These are phyloP conservation scores for Rhodocollybia butyracea DNA, from an alignment of 768 basidiomycete species.

Conservation along the genomic window DNA sequence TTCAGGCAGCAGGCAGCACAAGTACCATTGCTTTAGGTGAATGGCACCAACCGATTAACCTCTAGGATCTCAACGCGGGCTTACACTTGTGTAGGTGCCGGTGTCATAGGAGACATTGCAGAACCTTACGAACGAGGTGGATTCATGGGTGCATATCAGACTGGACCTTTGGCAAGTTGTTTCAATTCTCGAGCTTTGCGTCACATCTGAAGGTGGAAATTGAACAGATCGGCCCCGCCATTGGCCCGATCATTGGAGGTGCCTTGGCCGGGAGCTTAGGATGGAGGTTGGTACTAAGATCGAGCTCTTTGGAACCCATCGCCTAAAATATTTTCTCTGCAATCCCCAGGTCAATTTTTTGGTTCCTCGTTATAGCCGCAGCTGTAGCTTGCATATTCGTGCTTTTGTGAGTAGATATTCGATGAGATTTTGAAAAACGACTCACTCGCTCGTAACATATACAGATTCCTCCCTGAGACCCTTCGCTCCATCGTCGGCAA, in stretches of 20 bases:
- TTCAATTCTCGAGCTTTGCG: constrained; percentile 5
- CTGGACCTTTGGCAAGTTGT: constrained; percentile 56
- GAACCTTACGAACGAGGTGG: constrained; percentile 69
- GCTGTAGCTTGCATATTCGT: constrained; percentile 44
- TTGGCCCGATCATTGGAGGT: constrained; percentile 62
- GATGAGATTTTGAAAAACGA: constrained; percentile 27
- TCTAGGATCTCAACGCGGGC: background rate
- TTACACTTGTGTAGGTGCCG: constrained; percentile 46
- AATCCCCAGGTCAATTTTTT: constrained; percentile 65
- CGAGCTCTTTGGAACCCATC: too few species aligned
- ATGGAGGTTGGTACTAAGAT: constrained; percentile 53
- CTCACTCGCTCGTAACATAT: constrained; percentile 33
- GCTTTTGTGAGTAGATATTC: constrained; percentile 34
- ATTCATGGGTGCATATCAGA: constrained; percentile 63
- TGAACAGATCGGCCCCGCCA: constrained; percentile 56
- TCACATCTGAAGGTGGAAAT: constrained; percentile 14
- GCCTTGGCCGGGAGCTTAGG: constrained; percentile 53
- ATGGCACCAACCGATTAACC: background rate
- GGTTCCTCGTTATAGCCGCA: constrained; percentile 54
- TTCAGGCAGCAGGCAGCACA: constrained; percentile 4
- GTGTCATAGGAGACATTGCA: constrained; percentile 78
- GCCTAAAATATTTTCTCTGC: too few species aligned
- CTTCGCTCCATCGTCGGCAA: constrained; percentile 52
- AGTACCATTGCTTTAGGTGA: constrained; percentile 55
- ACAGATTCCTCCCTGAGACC: constrained; percentile 51